These are phyloP conservation scores for Spencermartinsiella europaea DNA, from an alignment of 805 yeast genomes.

Conservation along the genomic window DNA sequence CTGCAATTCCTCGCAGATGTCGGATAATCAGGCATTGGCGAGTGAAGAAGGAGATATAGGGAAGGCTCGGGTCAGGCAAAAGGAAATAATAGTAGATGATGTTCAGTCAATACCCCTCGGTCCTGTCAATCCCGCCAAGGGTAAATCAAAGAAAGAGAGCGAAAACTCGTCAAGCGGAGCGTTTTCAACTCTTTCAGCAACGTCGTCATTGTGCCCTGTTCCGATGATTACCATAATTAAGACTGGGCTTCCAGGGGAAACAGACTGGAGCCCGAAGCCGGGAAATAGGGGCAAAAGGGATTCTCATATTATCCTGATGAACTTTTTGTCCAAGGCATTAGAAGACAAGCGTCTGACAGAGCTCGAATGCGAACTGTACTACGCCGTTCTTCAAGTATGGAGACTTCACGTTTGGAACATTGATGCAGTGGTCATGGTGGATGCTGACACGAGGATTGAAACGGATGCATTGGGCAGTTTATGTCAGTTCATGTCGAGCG, in stretches of 20 bases:
- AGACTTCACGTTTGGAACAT: constrained; percentile 78
- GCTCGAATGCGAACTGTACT: constrained; percentile 72
- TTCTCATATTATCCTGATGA: constrained; percentile 87
- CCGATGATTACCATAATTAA: constrained; percentile 77
- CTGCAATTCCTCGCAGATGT: neutral
- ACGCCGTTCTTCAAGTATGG: constrained; percentile 67
- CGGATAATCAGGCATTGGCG: neutral
- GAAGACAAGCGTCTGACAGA: constrained; percentile 94
- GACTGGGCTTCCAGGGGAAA: constrained; percentile 77
- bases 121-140: neutral
- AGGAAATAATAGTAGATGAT: too few relatives aligned
- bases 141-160: constrained; percentile 42
- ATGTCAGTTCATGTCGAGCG: constrained; percentile 82
- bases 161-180: constrained; percentile 44
- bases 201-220: constrained; percentile 68
- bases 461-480: constrained; percentile 86
- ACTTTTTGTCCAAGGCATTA: constrained; percentile 78
- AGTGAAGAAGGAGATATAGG: neutral
- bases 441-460: constrained; percentile 85
- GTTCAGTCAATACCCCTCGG: neutral
- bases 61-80: too few relatives aligned
- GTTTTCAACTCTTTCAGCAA: constrained; percentile 53
- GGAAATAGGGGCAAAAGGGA: constrained; percentile 97
- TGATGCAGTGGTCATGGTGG: constrained; percentile 85
- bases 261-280: constrained; percentile 55